Percentiles rank a stretch among this genome's conserved stretches.
Conservation (phyloP, 2,329 filamentous ascomycete genomes). For the Aureobasidium pullulans region DNA sequence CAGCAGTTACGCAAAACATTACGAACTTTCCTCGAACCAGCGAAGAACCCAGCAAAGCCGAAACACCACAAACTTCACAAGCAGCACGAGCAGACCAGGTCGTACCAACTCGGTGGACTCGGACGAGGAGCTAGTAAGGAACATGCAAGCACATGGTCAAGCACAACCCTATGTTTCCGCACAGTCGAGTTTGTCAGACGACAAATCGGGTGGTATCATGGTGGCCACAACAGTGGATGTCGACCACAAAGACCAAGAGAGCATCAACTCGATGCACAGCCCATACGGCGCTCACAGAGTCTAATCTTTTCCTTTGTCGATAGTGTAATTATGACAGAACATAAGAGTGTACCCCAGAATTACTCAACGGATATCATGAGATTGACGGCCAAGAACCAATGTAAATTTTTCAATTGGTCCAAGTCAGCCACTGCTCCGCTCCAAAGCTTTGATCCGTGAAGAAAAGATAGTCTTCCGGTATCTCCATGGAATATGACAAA, state of each 20-base stretch:
- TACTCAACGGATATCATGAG: not conserved
- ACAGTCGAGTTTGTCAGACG: not conserved
- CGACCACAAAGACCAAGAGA: slow-evolving; percentile 1
- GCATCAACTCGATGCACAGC: not conserved
- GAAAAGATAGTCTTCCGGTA: slow-evolving; percentile 2
- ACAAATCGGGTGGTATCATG: not conserved
- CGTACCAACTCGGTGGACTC: not conserved
- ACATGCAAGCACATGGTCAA: slow-evolving; percentile 9
- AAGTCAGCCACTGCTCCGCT: not conserved
- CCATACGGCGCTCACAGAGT: not conserved
- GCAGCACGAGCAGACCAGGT: not conserved
- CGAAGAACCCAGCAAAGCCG: not conserved
- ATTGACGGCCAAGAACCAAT: not conserved
- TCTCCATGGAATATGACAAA: not conserved
- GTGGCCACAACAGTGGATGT: slow-evolving; percentile 4
- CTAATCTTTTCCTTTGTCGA: not conserved
- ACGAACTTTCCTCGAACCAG: slow-evolving; percentile 4
- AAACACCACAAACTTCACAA: not conserved
- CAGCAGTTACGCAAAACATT: slow-evolving; percentile 9
- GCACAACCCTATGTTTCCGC: slow-evolving; percentile 2
- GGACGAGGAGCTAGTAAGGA: slow-evolving; percentile 3
- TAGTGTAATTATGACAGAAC: not conserved
- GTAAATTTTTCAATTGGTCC: not conserved
- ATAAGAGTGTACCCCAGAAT: not conserved
- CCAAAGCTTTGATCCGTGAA: not conserved